phyloP scores from a whole-genome alignment of 75 land plant species.

The Cunninghamia lanceolata region DNA sequence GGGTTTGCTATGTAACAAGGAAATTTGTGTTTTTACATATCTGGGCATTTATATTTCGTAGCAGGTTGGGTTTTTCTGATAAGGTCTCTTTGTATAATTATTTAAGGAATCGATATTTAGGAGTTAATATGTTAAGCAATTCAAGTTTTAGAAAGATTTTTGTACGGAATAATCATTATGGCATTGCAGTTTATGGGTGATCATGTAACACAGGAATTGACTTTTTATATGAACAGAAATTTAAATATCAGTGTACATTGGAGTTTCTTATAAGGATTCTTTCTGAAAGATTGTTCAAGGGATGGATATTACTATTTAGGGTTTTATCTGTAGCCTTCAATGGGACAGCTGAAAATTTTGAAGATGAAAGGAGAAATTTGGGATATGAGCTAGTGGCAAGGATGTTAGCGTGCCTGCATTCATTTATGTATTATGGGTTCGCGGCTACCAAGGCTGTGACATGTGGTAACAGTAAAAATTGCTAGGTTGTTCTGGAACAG shows the following conservation, averaged over 20 bases:
- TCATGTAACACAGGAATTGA: neutral
- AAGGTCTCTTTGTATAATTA: too few relatives aligned
- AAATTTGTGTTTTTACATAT: neutral
- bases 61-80: too few relatives aligned
- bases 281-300: neutral
- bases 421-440: neutral
- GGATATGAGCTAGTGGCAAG: neutral
- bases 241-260: neutral
- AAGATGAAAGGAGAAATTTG: neutral
- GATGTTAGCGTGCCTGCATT: neutral
- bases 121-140: neutral
- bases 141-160: neutral
- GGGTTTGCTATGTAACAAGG: too few relatives aligned
- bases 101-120: too few relatives aligned
- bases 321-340: neutral
- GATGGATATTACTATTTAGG: neutral
- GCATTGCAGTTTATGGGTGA: neutral
- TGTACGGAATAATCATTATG: neutral
- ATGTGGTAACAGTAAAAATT: neutral
- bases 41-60: too few relatives aligned
- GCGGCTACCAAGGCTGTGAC: neutral
- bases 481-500: neutral
- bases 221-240: neutral
- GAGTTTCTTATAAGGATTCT: neutral
- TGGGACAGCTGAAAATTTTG: neutral